These are phyloP conservation scores for Cutaneotrichosporon cavernicola DNA, from an alignment of 1,284 basidiomycete species.

Conservation along the genomic window DNA sequence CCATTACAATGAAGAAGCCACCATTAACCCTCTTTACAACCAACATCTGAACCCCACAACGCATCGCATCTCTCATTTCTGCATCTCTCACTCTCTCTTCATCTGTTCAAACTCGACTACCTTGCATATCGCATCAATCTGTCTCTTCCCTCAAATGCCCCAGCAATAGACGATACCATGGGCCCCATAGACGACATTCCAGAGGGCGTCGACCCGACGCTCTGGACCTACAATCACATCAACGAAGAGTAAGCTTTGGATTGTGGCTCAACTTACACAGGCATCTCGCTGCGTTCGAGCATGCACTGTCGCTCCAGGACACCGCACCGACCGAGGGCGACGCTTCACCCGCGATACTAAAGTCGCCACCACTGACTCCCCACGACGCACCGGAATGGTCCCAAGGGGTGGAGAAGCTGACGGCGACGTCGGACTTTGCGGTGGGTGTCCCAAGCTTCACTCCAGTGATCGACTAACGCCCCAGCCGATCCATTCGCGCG, in stretches of 20 bases:
- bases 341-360: conserved; percentile 32
- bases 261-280: conserved; percentile 24
- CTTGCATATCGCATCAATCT: background rate
- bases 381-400: conserved; percentile 19
- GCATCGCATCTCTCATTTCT: background rate
- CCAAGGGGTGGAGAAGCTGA: conserved; percentile 65
- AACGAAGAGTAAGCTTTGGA: conserved; percentile 62
- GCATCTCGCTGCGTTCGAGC: conserved; percentile 49
- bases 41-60: background rate
- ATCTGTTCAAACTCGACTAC: background rate
- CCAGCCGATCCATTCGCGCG: conserved; percentile 73
- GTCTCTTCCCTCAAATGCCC: background rate
- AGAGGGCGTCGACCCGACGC: conserved; percentile 21
- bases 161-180: background rate
- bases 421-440: conserved; percentile 87
- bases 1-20: background rate
- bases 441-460: conserved; percentile 28
- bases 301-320: conserved; percentile 47
- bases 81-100: background rate
- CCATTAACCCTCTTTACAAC: background rate
- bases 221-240: conserved; percentile 61
- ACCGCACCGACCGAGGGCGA: conserved; percentile 34
- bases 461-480: conserved; percentile 6
- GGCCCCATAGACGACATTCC: conserved; percentile 9
- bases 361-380: conserved; percentile 30